Percentiles rank a stretch among this genome's conserved stretches.
phyloP scores from a whole-genome alignment of 345 rosid genomes.

The Acer saccharum region DNA sequence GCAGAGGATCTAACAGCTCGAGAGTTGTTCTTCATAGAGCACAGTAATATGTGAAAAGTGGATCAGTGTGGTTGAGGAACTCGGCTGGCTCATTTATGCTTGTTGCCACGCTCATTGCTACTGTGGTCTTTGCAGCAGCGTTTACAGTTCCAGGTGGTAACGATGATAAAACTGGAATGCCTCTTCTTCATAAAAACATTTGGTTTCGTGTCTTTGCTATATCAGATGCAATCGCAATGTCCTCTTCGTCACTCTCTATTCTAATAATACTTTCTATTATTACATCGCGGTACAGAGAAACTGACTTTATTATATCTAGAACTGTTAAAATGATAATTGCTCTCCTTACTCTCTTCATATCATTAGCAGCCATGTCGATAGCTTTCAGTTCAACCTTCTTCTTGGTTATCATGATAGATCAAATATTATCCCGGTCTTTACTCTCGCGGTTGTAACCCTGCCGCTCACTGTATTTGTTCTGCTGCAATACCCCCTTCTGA shows the following conservation, averaged over 20 bases:
- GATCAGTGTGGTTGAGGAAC: conserved; percentile 17
- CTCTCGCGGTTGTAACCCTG: neutral
- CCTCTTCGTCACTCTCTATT: neutral
- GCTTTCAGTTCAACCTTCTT: neutral
- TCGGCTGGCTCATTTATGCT: conserved; percentile 11
- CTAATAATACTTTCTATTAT: conserved; percentile 11
- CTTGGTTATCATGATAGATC: neutral
- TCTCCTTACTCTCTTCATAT: neutral
- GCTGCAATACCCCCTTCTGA: neutral
- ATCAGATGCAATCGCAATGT: neutral
- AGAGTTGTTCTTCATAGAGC: neutral
- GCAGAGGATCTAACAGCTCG: neutral
- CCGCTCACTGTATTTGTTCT: neutral
- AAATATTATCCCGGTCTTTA: too few relatives aligned
- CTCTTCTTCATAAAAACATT: neutral
- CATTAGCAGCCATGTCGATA: neutral
- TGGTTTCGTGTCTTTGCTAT: conserved; percentile 1
- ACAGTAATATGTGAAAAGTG: neutral
- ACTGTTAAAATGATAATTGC: neutral
- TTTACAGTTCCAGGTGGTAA: conserved; percentile 4
- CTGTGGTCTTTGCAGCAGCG: conserved; percentile 4
- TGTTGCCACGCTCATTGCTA: conserved; percentile 21
- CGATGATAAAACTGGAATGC: neutral
- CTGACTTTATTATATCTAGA: neutral
- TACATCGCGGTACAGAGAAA: neutral